A percentile compares a stretch with the other conserved stretches of the same genome.
Conservation (phyloP, 192 early-diverging fungal species). For the Gamsiella multidivaricata region DNA sequence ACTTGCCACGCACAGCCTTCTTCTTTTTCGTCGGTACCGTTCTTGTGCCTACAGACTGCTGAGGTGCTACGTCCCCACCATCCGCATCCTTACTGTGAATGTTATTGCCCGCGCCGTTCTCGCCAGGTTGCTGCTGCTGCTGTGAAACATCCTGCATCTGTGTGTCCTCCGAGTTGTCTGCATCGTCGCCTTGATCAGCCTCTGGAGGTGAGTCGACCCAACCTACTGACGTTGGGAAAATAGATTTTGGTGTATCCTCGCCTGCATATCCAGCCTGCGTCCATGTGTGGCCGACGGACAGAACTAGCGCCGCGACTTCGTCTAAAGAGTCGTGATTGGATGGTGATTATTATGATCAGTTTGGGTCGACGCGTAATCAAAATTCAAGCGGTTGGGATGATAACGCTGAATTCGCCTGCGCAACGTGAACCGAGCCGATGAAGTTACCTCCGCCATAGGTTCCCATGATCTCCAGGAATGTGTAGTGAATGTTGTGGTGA, state of each 20-base stretch:
- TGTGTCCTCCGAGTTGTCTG: slow-evolving; percentile 52
- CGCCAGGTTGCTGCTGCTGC: slow-evolving; percentile 9
- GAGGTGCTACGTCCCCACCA: slow-evolving; percentile 55
- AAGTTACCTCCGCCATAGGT: slow-evolving; percentile 51
- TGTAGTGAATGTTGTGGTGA: not conserved
- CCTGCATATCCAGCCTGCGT: slow-evolving; percentile 97
- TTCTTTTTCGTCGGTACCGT: slow-evolving; percentile 43
- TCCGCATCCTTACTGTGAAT: slow-evolving; percentile 45
- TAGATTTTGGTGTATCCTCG: slow-evolving; percentile 91
- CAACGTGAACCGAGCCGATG: not conserved
- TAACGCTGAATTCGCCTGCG: not conserved
- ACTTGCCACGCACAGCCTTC: slow-evolving; percentile 55
- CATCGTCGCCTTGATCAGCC: slow-evolving; percentile 46
- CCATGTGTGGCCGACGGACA: slow-evolving; percentile 91
- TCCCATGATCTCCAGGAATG: slow-evolving; percentile 32
- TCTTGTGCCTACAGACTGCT: slow-evolving; percentile 22
- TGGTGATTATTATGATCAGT: not conserved
- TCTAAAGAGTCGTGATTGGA: slow-evolving; percentile 58
- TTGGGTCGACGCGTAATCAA: too few relatives aligned
- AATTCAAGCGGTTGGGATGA: not conserved
- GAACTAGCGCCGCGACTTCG: slow-evolving; percentile 93
- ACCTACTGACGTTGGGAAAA: slow-evolving; percentile 87
- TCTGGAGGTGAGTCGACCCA: slow-evolving; percentile 60
- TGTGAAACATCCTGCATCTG: slow-evolving; percentile 48
- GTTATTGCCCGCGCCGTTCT: slow-evolving; percentile 42